Conservation (phyloP, 352 stramenopile species). For the Globisporangium uncinulatum region DNA sequence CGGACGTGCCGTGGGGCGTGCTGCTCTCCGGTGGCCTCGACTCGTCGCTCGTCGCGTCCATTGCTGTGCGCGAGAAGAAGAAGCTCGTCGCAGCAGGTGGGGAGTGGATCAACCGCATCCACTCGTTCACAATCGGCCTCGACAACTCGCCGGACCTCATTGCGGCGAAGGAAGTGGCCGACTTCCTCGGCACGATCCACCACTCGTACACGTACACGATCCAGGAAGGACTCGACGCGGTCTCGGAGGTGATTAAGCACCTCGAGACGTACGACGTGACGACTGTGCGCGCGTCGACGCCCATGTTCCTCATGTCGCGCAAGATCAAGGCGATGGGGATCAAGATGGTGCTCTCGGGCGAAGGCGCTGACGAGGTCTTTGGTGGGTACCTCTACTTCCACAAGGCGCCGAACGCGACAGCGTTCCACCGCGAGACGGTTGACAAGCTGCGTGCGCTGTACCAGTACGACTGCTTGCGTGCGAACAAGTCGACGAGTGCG, state of each 20-base stretch:
- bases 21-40: constrained; percentile 97
- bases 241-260: constrained; percentile 97
- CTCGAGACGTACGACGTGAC: constrained; percentile 99
- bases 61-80: constrained; percentile 92
- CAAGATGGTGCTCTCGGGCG: constrained; percentile 99
- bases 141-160: constrained; percentile 95
- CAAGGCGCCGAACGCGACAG: constrained; percentile 93
- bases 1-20: constrained; percentile 98
- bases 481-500: constrained; percentile 98
- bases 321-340: constrained; percentile 99
- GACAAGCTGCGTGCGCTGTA: constrained; percentile 96
- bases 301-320: constrained; percentile 99
- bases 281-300: constrained; percentile 96
- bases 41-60: constrained; percentile 96
- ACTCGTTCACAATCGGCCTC: constrained; percentile 98
- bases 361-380: constrained; percentile 98
- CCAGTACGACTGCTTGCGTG: constrained; percentile 98
- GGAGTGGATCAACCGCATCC: constrained; percentile 91
- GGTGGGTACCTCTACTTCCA: constrained; percentile 99
- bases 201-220: constrained; percentile 99
- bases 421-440: constrained; percentile 91
- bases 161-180: constrained; percentile 94
- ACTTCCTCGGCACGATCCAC: constrained; percentile 97
- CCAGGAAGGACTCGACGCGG: constrained; percentile 96
- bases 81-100: constrained; percentile 72